phyloP scores from a whole-genome alignment of 306 rosid genomes.

The Delonix regia region DNA sequence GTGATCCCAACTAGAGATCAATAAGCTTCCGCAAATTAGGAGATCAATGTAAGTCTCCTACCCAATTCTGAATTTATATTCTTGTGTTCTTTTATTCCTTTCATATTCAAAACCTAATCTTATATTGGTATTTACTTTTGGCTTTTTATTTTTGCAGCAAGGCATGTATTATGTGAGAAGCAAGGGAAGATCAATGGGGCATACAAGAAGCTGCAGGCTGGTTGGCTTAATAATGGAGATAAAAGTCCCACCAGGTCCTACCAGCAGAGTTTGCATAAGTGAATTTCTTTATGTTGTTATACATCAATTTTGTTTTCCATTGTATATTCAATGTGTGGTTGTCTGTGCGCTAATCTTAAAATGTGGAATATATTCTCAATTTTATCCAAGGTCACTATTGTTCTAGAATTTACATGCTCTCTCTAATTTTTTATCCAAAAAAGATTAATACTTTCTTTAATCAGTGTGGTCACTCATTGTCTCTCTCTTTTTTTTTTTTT shows the following conservation, averaged over 20 bases:
- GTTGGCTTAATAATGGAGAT: constrained; percentile 92
- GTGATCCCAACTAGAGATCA: too few relatives aligned
- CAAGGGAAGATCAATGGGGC: constrained; percentile 97
- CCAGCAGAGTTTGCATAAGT: constrained; percentile 97
- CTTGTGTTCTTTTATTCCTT: too few relatives aligned
- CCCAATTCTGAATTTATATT: too few relatives aligned
- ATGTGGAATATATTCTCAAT: constrained; percentile 1
- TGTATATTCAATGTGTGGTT: background rate
- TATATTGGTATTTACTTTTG: constrained; percentile 3
- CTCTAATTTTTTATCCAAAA: background rate
- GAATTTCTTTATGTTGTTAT: constrained; percentile 24
- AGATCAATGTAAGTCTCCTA: too few relatives aligned
- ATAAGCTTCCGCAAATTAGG: too few relatives aligned
- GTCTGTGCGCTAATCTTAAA: background rate
- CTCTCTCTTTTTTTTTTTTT: constrained; percentile 33
- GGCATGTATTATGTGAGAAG: constrained; percentile 92
- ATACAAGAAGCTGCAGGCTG: constrained; percentile 93
- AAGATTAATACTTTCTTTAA: background rate
- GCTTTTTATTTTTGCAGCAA: constrained; percentile 55
- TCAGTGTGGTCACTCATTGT: constrained; percentile 89
- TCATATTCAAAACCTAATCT: too few relatives aligned
- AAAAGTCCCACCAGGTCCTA: too few relatives aligned
- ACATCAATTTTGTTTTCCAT: too few relatives aligned
- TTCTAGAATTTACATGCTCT: background rate
- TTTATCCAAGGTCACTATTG: background rate